These are phyloP conservation scores for Sporothrix protearum DNA, from an alignment of 2,329 filamentous ascomycete genomes.

Conservation along the genomic window DNA sequence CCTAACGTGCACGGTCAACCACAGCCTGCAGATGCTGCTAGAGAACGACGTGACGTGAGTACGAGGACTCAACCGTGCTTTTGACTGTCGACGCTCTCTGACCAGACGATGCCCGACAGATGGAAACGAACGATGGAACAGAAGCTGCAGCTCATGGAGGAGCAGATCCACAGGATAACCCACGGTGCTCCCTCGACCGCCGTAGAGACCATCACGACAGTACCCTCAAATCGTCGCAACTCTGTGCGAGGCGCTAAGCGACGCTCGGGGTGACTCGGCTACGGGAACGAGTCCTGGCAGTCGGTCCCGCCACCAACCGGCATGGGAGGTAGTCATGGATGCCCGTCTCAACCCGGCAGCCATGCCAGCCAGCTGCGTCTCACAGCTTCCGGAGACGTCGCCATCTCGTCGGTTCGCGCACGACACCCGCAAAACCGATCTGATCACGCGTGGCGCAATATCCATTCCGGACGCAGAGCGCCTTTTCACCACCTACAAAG, in stretches of 20 bases:
- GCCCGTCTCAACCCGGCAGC: background rate
- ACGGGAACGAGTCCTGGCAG: background rate
- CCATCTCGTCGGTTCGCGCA: background rate
- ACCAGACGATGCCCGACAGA: background rate
- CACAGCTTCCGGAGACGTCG: background rate
- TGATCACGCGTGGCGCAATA: background rate
- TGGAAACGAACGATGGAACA: conserved; percentile 3
- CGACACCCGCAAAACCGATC: background rate
- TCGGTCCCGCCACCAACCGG: background rate
- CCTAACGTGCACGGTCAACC: conserved; percentile 10
- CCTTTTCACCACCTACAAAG: background rate
- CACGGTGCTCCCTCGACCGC: background rate
- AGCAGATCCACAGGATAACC: background rate
- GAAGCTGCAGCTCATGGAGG: background rate
- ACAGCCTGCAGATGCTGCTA: conserved; percentile 13
- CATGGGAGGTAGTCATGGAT: conserved; percentile 12
- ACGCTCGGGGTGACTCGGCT: no score
- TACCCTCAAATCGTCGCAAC: background rate
- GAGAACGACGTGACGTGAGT: conserved; percentile 12
- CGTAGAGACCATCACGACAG: background rate
- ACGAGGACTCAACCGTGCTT: no score
- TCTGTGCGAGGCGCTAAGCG: background rate
- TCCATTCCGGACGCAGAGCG: background rate
- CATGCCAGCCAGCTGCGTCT: background rate
- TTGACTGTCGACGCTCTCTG: no score